Evolutionary conservation across 192 early-diverging fungal genomes (phyloP), one percentile per base, ranked within the genome.

Genomic region (Powellomyces hirtus): DNA sequence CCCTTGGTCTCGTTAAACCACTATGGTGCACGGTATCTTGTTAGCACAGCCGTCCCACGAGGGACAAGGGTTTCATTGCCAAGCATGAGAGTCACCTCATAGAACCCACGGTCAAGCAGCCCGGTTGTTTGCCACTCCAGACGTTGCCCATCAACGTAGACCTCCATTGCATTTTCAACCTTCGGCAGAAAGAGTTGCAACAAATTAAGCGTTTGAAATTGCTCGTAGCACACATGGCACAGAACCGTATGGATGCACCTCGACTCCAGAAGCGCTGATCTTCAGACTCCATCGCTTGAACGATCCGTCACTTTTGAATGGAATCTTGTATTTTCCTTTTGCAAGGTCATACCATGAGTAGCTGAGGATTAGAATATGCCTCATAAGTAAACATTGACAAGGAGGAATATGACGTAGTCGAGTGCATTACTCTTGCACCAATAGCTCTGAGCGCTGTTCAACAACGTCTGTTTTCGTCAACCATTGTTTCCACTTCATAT

Each of bases 401-500:
- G 31, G 26, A 67, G 1, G n/a, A 13, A n/a, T n/a, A n/a, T n/a
- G n/a, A n/a, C n/a, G n/a, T n/a, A n/a, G n/a, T n/a, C n/a, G n/a
- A n/a, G n/a, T n/a, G n/a, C n/a, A n/a, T 40, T 85, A 84, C 49
- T 84, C 84, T 46, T 85, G 81, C 29, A 80, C 75, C 11, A 62
- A 62, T 13, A 80, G 55, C 7, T 74, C 74, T 35, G 69, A 61
- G 62, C 72, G 64, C 64, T 84, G 77, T 50, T 80, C 79, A 4
- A 53, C 51, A 1, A 77, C 57, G 18, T 66, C 65, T 1, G 62
- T 33, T 6, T 72, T 66, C 30, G 79, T 84, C 13, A 87, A 72
- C 86, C 86, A 87, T 31, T 84, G 73, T 40, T 77, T 79, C 86
- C 86, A 87, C 36, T 78, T 78, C 59, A 87, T 62, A 45, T 79